phyloP scores from a whole-genome alignment of 202 grass and related monocot genomes.

The Hordeum pubiflorum region DNA sequence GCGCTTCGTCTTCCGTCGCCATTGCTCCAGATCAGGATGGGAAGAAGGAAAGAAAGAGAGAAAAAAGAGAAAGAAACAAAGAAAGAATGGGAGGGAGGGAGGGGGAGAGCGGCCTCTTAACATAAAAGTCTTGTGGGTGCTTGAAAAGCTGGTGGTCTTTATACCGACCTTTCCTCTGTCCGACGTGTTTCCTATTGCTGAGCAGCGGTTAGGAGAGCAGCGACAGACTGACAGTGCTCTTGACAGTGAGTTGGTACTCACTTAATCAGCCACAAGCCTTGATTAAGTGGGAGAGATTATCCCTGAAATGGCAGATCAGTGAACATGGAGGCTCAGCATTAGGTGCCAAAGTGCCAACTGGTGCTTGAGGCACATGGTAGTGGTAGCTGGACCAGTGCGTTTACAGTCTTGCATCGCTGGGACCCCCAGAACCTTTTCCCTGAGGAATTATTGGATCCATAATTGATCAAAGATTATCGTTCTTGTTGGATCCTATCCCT shows the following conservation, averaged over 20 bases:
- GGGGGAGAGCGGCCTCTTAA: conserved; percentile 18
- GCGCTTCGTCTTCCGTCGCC: conserved; percentile 30
- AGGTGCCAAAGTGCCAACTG: conserved; percentile 48
- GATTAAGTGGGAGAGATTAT: conserved; percentile 25
- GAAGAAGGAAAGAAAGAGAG: conserved; percentile 20
- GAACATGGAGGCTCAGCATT: conserved; percentile 36
- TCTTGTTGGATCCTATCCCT: conserved; percentile 26
- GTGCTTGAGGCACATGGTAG: conserved; percentile 42
- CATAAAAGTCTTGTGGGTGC: conserved; percentile 28
- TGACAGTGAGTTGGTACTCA: conserved; percentile 29
- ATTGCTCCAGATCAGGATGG: conserved; percentile 44
- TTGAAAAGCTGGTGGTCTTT: conserved; percentile 48
- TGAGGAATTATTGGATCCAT: conserved; percentile 43
- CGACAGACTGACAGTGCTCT: conserved; percentile 41
- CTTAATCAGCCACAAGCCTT: conserved; percentile 8
- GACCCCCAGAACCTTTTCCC: conserved; percentile 41
- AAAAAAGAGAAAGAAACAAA: conserved; percentile 3
- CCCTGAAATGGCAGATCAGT: conserved; percentile 34
- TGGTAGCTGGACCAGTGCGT: conserved; percentile 47
- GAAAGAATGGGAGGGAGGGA: background rate
- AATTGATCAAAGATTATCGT: conserved; percentile 31
- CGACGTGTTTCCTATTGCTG: conserved; percentile 39
- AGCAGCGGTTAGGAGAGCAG: conserved; percentile 31
- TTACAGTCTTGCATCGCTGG: conserved; percentile 36
- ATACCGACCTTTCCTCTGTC: conserved; percentile 41